Evolutionary conservation across 257 asterid species (phyloP).

Genomic region (Nyctanthes arbortristis): DNA sequence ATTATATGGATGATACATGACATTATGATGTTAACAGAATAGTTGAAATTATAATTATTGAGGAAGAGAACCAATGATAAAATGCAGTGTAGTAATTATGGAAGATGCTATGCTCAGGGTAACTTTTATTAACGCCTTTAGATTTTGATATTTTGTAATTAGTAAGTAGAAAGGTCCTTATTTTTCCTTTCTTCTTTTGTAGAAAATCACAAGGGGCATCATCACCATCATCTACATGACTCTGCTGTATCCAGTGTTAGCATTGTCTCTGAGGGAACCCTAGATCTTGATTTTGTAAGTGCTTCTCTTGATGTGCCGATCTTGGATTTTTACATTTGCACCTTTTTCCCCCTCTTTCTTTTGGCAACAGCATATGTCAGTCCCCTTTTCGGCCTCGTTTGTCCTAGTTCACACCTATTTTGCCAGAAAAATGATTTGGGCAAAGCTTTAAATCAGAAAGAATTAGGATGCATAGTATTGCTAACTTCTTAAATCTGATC

Average conservation of each 20-base stretch:
- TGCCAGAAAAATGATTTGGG: neutral
- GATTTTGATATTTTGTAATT: neutral
- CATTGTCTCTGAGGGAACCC: slow-evolving; percentile 84
- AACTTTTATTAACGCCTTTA: neutral
- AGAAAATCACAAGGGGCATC: slow-evolving; percentile 75
- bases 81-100: no score
- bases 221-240: slow-evolving; percentile 74
- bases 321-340: neutral
- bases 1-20: neutral
- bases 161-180: neutral
- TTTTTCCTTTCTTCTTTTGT: slow-evolving; percentile 7
- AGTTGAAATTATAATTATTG: neutral
- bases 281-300: slow-evolving; percentile 89
- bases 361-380: neutral
- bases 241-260: slow-evolving; percentile 92
- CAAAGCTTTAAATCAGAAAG: neutral
- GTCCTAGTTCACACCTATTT: neutral
- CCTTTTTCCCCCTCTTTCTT: slow-evolving; percentile 4
- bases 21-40: neutral
- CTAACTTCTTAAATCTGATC: slow-evolving; percentile 2
- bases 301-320: slow-evolving; percentile 12
- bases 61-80: neutral
- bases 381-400: neutral
- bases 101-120: no score
- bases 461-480: neutral